Evolutionary conservation across 805 yeast genomes (phyloP), one percentile per base, ranked within the genome.

Genomic region (Candida endomychidarum): DNA sequence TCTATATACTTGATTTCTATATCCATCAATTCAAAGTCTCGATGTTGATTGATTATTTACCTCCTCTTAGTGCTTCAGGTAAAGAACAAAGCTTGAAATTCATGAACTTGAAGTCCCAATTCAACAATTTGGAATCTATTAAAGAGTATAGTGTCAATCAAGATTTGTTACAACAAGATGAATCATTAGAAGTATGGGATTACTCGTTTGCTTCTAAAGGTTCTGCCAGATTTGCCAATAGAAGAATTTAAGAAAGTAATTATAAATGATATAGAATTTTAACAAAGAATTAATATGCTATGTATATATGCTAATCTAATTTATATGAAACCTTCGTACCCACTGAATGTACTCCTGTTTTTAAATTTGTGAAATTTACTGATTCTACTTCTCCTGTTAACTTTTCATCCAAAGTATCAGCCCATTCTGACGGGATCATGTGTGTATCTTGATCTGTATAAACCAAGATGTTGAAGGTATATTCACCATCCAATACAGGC

Each of bases 391-490:
- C 59, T 26, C 80, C 78, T 8, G 63, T 65, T 30, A 77, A 74
- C 48, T 76, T 75, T 2, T 78, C 70, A 51, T 81, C 86, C 34
- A 61, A 47, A 2, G 88, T 75, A 56, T 88, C 96, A 8, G 80
- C 78, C 97, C 97, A 89, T 51, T 86, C 95, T 9, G 71, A 63
- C 0, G 96, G 95, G 2, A 84, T 81, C 3, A 82, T 77, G 19
- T 53, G 54, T 34, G 60, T 57, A 26, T 65, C 63, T 1, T 83
- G 81, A 49, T 83, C 85, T 0, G 96, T 85, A 53, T 83, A 84
- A 0, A 89, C 96, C 38, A 88, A 64, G 1, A 90, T 91, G 53
- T 85, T 88, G 60, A 90, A 88, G 0, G 96, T 86, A 53, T 83
- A 79, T 14, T 72, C 78, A 8, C 77, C 78, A 28, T 54, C 53